A percentile compares a stretch with the other conserved stretches of the same genome.
phyloP scores from a whole-genome alignment of 768 basidiomycete genomes.

The Boletellus ananas region DNA sequence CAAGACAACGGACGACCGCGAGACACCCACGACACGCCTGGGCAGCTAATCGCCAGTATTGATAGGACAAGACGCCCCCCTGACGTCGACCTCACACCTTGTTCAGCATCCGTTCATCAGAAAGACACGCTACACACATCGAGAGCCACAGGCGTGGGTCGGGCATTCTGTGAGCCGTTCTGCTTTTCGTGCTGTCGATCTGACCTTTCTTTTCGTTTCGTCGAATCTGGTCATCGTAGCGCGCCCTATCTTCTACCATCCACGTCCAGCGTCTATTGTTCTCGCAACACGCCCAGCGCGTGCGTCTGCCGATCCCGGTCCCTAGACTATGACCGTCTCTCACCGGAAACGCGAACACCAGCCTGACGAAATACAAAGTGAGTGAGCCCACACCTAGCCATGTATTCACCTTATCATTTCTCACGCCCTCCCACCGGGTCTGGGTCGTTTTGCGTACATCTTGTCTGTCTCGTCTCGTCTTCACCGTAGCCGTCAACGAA shows the following conservation, averaged over 20 bases:
- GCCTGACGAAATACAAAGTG: conserved; percentile 64
- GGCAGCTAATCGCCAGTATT: neutral
- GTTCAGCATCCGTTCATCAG: neutral
- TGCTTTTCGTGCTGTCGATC: too few relatives aligned
- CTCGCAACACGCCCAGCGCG: neutral
- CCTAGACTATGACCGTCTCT: conserved; percentile 53
- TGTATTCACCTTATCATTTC: conserved; percentile 13
- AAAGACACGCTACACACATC: too few relatives aligned
- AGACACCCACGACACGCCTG: neutral
- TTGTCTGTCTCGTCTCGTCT: too few relatives aligned
- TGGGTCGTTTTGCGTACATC: too few relatives aligned
- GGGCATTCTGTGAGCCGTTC: too few relatives aligned
- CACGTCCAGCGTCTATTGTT: neutral
- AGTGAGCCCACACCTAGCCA: conserved; percentile 17
- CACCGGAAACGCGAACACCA: conserved; percentile 62
- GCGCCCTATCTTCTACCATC: too few relatives aligned
- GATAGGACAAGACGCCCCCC: neutral
- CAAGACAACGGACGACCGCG: neutral
- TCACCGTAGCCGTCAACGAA: conserved; percentile 60
- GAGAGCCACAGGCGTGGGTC: too few relatives aligned
- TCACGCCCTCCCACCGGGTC: conserved; percentile 14
- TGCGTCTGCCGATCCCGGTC: neutral
- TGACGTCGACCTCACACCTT: neutral
- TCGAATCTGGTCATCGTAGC: too few relatives aligned
- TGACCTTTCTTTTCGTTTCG: too few relatives aligned